Evolutionary conservation across 768 basidiomycete genomes (phyloP), one percentile per base, ranked within the genome.

Genomic region (Auriscalpium vulgare): DNA sequence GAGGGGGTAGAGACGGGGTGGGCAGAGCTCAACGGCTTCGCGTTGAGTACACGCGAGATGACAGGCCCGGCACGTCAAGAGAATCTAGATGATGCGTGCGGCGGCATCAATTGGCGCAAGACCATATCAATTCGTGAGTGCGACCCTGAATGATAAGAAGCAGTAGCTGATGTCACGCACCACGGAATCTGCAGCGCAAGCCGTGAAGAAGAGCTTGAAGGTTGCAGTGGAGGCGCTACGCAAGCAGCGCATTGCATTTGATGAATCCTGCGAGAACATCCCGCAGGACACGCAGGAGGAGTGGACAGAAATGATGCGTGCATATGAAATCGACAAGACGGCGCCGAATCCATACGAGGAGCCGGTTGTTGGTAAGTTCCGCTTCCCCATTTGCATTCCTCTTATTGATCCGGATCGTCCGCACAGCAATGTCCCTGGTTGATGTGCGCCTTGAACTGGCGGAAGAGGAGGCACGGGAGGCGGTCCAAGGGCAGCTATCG

Each of bases 1-100:
- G 65, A 66, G 40, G 55, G 45, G 8, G 50, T 63, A 3, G 65
- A 66, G 48, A 19, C 59, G 2, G 53, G 45, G 1, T 65, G 64
- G 63, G 38, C 63, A 8, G 29, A 54, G 13, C 17, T 58, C 10
- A 64, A 64, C 37, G 21, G 37, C 6, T 37, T 49, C 9, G 55
- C 56, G 0, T 35, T 47, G 7, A 55, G 49, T 9, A 59, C 56
- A 5, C 43, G 53, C 2, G 63, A 65, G 45, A 64, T 62, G 63
- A 38, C 35, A n/a, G 44, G 51, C 4, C 57, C 49, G 3, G 47
- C 47, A 5, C 48, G 58, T 5, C 51, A 60, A n/a, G 59, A 64
- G 36, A 37, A 54, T 3, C 40, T 64, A 23, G 48, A 62, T 49
- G 56, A 59, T 36, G 35, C 36, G 4, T 37, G 49, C 21, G 54